Conservation (phyloP, 2,329 filamentous ascomycete species). For the Arthroderma sp. region DNA sequence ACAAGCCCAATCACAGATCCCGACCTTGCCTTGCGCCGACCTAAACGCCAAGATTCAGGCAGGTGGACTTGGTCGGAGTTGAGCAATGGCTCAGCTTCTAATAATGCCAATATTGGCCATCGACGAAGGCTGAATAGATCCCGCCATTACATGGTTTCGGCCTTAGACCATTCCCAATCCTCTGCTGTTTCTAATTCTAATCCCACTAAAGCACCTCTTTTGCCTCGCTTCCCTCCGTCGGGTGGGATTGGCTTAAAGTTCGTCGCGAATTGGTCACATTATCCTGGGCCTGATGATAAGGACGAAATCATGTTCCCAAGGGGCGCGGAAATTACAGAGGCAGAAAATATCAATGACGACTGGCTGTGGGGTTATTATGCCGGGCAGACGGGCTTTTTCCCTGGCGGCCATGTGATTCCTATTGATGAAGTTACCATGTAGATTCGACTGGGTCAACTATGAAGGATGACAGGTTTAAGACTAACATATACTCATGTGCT, state of each 20-base stretch:
- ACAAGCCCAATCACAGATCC: constrained; percentile 15
- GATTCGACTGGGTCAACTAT: not conserved
- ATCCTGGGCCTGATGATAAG: constrained; percentile 41
- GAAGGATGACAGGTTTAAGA: too few relatives aligned
- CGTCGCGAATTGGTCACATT: constrained; percentile 64
- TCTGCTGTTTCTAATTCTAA: not conserved
- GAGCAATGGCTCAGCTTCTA: constrained; percentile 13
- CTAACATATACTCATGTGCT: too few relatives aligned
- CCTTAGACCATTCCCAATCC: not conserved
- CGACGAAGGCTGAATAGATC: constrained; percentile 9
- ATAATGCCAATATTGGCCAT: constrained; percentile 4
- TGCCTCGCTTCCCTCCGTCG: constrained; percentile 51
- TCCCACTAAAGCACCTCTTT: constrained; percentile 2
- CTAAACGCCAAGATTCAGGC: constrained; percentile 14
- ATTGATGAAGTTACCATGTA: constrained; percentile 21
- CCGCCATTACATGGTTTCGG: constrained; percentile 1
- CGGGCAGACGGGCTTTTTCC: constrained; percentile 66
- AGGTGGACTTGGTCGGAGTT: constrained; percentile 34
- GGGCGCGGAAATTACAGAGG: constrained; percentile 68
- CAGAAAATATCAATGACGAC: constrained; percentile 77
- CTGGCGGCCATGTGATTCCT: constrained; percentile 57
- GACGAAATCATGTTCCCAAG: constrained; percentile 79
- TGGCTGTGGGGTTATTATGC: constrained; percentile 85
- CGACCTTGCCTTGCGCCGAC: constrained; percentile 8
- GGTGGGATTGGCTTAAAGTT: constrained; percentile 56